Conservation (phyloP, 768 basidiomycete genomes). For the Phylloporus sp. region DNA sequence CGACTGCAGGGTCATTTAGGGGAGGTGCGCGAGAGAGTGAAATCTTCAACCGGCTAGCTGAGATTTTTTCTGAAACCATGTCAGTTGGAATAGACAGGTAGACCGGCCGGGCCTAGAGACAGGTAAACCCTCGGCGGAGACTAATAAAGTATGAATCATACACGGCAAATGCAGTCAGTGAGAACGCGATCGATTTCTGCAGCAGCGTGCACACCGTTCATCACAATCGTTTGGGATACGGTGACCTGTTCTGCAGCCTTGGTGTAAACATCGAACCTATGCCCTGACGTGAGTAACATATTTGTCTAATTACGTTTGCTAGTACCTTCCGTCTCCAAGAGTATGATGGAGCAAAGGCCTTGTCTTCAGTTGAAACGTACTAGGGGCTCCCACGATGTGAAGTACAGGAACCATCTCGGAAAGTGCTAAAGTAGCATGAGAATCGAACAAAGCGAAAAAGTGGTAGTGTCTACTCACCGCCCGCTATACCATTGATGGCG, state of each 20-base stretch:
- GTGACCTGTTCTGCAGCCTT: conserved; percentile 76
- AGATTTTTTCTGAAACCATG: conserved; percentile 65
- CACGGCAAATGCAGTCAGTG: conserved; percentile 58
- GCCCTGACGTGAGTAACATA: background rate
- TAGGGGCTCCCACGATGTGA: conserved; percentile 83
- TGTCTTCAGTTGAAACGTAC: conserved; percentile 64
- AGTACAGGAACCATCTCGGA: conserved; percentile 89
- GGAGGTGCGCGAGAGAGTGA: conserved; percentile 51
- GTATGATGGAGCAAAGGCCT: conserved; percentile 85
- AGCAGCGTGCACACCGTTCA: conserved; percentile 49
- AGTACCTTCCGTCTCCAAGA: conserved; percentile 73
- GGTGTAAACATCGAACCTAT: conserved; percentile 75
- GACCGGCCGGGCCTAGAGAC: conserved; percentile 68
- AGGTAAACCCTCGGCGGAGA: background rate
- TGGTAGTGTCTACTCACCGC: conserved; percentile 39
- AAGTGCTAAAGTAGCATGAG: conserved; percentile 45
- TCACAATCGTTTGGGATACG: conserved; percentile 59
- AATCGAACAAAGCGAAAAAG: background rate
- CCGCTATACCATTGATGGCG: conserved; percentile 81
- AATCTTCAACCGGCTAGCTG: conserved; percentile 56
- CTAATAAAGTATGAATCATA: conserved; percentile 20
- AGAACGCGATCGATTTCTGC: conserved; percentile 78
- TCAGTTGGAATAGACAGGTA: conserved; percentile 88
- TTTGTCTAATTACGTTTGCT: background rate
- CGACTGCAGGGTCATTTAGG: conserved; percentile 52